These are phyloP conservation scores for Penicillium janthinellum DNA, from an alignment of 2,329 filamentous ascomycete genomes.

Conservation along the genomic window DNA sequence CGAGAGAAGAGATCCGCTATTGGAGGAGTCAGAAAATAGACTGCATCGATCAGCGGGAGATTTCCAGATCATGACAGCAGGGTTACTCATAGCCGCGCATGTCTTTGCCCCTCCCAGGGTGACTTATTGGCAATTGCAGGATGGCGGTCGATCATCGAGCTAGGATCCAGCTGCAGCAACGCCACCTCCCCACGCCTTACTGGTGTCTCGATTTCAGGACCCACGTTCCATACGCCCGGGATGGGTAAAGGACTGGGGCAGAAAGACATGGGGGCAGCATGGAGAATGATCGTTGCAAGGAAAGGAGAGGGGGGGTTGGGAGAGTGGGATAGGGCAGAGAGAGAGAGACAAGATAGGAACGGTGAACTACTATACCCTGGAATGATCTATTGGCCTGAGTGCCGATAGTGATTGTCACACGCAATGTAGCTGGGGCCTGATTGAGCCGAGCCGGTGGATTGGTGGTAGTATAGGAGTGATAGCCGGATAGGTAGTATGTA, in stretches of 20 bases:
- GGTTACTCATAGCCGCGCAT: slow-evolving; percentile 40
- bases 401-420: not conserved
- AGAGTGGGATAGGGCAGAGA: not conserved
- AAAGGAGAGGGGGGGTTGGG: not conserved
- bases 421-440: not conserved
- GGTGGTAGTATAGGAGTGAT: not conserved
- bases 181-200: slow-evolving; percentile 15
- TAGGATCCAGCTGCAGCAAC: slow-evolving; percentile 33
- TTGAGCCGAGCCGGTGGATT: not conserved
- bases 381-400: not conserved
- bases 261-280: not conserved
- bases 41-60: slow-evolving; percentile 37
- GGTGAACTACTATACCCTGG: not conserved
- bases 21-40: slow-evolving; percentile 43
- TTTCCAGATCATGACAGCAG: slow-evolving; percentile 42
- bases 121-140: slow-evolving; percentile 36
- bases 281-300: not conserved
- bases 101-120: slow-evolving; percentile 33
- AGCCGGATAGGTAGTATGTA: not conserved
- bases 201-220: slow-evolving; percentile 13
- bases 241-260: not conserved
- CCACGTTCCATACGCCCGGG: slow-evolving; percentile 21
- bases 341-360: not conserved
- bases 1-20: slow-evolving; percentile 32
- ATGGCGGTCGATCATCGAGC: slow-evolving; percentile 41